These are phyloP conservation scores for Venturia oleaginea DNA, from an alignment of 2,329 filamentous ascomycete genomes.

Conservation along the genomic window DNA sequence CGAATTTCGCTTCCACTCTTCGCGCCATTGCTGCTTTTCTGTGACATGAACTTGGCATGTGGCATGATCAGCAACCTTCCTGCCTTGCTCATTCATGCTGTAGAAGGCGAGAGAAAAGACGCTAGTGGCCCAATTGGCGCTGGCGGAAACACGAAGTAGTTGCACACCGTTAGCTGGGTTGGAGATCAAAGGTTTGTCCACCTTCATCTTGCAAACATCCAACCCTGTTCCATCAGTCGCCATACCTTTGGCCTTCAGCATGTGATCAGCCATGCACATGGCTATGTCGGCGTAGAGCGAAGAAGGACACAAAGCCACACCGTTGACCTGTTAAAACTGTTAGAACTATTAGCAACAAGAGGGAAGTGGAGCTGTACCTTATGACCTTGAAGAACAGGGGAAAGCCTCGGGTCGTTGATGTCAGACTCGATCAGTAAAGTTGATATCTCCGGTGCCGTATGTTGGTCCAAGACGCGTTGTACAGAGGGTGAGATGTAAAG, in stretches of 20 bases:
- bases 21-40: constrained; percentile 3
- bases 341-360: background rate
- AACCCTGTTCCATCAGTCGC: background rate
- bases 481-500: background rate
- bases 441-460: background rate
- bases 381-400: constrained; percentile 11
- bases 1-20: constrained; percentile 14
- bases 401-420: constrained; percentile 12
- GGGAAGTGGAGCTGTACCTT: background rate
- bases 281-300: constrained; percentile 16
- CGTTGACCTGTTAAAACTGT: constrained; percentile 6
- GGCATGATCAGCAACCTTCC: background rate
- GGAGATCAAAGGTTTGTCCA: background rate
- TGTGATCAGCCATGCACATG: constrained; percentile 13
- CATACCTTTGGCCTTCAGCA: background rate
- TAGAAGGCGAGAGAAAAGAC: background rate
- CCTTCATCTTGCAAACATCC: background rate
- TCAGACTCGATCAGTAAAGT: constrained; percentile 12
- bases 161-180: background rate
- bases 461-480: background rate
- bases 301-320: background rate
- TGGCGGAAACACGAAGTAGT: constrained; percentile 1
- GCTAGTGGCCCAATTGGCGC: background rate
- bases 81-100: background rate
- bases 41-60: constrained; percentile 1